Conservation (phyloP, 495 filamentous ascomycete genomes). For the Podospora fimiseda region DNA sequence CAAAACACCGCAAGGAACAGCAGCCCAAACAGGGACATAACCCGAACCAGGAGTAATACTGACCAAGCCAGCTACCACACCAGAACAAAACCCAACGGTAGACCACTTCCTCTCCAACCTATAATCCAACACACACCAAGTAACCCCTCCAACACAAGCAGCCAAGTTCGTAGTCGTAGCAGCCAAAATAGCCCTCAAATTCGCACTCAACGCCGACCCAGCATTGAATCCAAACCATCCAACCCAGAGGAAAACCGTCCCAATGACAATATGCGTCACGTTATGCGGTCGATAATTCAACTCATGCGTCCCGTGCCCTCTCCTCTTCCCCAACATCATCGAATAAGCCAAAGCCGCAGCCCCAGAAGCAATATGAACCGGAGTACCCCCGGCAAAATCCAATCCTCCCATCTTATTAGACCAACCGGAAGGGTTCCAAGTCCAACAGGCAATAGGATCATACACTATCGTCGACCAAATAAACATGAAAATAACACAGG, state of each 20-base stretch:
- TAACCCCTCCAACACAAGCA: slow-evolving; percentile 81
- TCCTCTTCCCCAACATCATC: slow-evolving; percentile 80
- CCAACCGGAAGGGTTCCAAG: slow-evolving; percentile 88
- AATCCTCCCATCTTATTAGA: slow-evolving; percentile 72
- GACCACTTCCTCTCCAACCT: slow-evolving; percentile 93
- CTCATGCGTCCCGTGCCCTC: slow-evolving; percentile 79
- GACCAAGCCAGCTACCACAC: slow-evolving; percentile 86
- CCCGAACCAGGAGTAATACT: slow-evolving; percentile 90
- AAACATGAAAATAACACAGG: slow-evolving; percentile 92
- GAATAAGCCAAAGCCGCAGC: slow-evolving; percentile 81
- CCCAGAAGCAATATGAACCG: slow-evolving; percentile 88
- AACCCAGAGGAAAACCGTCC: slow-evolving; percentile 95
- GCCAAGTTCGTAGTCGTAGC: slow-evolving; percentile 62
- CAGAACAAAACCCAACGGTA: slow-evolving; percentile 93
- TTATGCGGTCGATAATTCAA: slow-evolving; percentile 96
- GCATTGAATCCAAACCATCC: slow-evolving; percentile 99
- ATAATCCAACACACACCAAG: slow-evolving; percentile 92
- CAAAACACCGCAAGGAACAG: slow-evolving; percentile 82
- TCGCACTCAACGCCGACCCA: slow-evolving; percentile 78
- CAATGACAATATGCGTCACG: slow-evolving; percentile 90
- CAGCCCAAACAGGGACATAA: slow-evolving; percentile 85
- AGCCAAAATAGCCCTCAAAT: slow-evolving; percentile 76
- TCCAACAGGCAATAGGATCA: slow-evolving; percentile 94
- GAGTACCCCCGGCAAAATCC: slow-evolving; percentile 91
- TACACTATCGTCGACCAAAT: slow-evolving; percentile 94